Evolutionary conservation across 2,329 filamentous ascomycete species (phyloP), one percentile per base, ranked within the genome.

Genomic region (Ustulina deusta): DNA sequence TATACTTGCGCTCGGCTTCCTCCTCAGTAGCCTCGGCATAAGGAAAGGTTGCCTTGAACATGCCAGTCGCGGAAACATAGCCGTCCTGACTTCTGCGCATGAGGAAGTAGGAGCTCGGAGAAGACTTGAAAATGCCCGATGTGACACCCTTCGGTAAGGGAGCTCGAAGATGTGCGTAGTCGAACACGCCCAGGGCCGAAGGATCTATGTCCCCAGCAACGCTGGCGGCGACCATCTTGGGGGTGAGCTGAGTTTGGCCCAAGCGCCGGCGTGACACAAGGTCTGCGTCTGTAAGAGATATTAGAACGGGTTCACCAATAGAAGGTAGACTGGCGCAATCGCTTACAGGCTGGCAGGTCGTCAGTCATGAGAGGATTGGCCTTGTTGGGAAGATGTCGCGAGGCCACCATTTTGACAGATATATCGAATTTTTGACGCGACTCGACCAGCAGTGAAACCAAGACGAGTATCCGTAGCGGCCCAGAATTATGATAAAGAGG

Each of bases 91-190:
- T 95, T 74, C 93, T 91, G 81, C 93, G 90, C 93, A 99, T 99
- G 74, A 99, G 83, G 80, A 98, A 99, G 82, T 99, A 99, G 73
- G 93, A 96, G 79, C 93, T 93, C 5, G 96, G 95, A 78, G 90
- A 90, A 67, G 90, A 91, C 76, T 93, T 91, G 84, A 98, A 98
- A 76, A 99, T 97, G 77, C 96, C 96, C 6, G 94, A 97, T 32
- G 90, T 89, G 73, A 98, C 90, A 71, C 96, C 94, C 81, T 94
- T 96, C 57, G 96, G 96, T 54, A 99, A 83, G 15, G 96, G 95
- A 68, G 94, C 95, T 77, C 95, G 92, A 57, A 99, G 86, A 79
- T 99, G 96, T 72, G 94, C 95, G 80, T 99, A 99, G 81, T 98
- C 96, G 79, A 99, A 97, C 54, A 91, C 89, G 59, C 93, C 93